Evolutionary conservation across 2,329 filamentous ascomycete species (phyloP).

Genomic region (Colletotrichum sp.): DNA sequence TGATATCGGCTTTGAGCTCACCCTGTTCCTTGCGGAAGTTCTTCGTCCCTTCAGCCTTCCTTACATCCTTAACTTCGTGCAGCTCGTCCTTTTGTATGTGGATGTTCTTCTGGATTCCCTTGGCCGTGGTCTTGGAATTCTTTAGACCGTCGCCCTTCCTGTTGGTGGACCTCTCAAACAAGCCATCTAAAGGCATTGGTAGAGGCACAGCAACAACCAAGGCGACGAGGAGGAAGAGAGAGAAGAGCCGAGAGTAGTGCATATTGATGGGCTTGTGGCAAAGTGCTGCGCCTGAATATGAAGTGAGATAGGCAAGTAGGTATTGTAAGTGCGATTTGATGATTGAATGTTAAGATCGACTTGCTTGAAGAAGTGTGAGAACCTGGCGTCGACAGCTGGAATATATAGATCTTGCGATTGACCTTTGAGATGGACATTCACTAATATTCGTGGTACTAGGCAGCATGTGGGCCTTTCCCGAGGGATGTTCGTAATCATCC

Average conservation of each 20-base stretch:
- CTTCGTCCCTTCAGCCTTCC: not conserved
- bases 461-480: not conserved
- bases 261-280: not conserved
- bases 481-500: not conserved
- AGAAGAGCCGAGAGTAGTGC: not conserved
- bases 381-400: not conserved
- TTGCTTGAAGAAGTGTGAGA: not conserved
- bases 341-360: accelerated
- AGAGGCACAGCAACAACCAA: not conserved
- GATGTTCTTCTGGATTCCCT: not conserved
- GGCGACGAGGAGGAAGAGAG: not conserved
- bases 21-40: not conserved
- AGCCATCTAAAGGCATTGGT: not conserved
- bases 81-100: not conserved
- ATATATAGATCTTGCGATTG: not conserved
- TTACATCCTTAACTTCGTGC: not conserved
- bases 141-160: not conserved
- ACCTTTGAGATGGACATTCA: not conserved
- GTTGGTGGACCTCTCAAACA: not conserved
- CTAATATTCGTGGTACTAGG: not conserved
- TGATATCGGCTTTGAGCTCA: not conserved
- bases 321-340: not conserved
- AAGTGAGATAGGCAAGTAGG: not conserved
- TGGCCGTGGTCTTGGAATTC: not conserved
- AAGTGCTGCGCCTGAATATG: not conserved